Conservation (phyloP, 495 filamentous ascomycete species). For the Pseudoneurospora amorphoporcata region DNA sequence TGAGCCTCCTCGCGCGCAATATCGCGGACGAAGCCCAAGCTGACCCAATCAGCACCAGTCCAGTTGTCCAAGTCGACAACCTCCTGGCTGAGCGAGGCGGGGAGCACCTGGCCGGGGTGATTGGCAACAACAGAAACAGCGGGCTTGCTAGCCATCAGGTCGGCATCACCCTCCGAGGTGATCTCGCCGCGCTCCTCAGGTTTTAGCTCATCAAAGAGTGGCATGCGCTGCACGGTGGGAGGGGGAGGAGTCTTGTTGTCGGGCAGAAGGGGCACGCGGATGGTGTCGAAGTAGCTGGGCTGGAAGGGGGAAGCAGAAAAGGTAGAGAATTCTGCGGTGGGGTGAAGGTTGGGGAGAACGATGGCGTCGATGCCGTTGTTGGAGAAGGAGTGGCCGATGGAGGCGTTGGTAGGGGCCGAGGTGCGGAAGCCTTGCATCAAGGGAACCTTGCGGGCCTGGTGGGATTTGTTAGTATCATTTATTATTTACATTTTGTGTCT, state of each 20-base stretch:
- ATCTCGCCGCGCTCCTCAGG: neutral
- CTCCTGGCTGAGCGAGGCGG: constrained; percentile 32
- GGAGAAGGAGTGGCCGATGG: constrained; percentile 1
- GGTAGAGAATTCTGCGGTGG: neutral
- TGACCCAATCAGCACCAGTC: constrained; percentile 37
- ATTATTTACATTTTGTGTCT: neutral
- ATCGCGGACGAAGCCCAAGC: constrained; percentile 34
- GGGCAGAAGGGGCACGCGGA: constrained; percentile 37
- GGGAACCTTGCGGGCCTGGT: constrained; percentile 23
- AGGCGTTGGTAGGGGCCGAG: constrained; percentile 22
- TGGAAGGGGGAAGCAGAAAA: neutral
- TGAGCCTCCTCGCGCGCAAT: constrained; percentile 7
- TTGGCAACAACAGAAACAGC: constrained; percentile 35
- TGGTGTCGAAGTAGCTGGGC: constrained; percentile 20
- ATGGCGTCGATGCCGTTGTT: constrained; percentile 28
- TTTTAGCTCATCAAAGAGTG: neutral
- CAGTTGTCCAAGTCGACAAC: constrained; percentile 17
- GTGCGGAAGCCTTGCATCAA: constrained; percentile 42
- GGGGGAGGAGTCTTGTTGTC: constrained; percentile 24
- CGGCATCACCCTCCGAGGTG: constrained; percentile 25
- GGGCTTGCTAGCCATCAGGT: constrained; percentile 14
- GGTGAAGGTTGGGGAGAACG: constrained; percentile 27
- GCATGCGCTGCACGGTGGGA: constrained; percentile 5
- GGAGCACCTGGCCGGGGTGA: constrained; percentile 31
- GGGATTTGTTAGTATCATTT: constrained; percentile 21